Percentiles rank a stretch among this genome's conserved stretches.
phyloP scores from a whole-genome alignment of 2,329 filamentous ascomycete genomes.

The Ophiostoma piceae region DNA sequence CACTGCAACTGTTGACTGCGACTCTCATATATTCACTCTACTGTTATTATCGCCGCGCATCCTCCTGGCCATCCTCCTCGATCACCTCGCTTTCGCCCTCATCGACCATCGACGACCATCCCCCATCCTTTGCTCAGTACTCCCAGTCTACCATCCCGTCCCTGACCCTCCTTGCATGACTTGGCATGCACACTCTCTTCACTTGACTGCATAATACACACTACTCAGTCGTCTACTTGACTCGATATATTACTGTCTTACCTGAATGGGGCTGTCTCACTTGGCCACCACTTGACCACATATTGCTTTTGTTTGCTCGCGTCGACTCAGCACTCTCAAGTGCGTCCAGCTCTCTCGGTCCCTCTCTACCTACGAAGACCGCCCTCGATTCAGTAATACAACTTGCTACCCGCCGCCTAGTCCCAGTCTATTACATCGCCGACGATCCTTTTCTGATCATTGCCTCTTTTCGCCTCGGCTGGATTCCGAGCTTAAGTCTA shows the following conservation, averaged over 20 bases:
- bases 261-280: background rate
- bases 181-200: background rate
- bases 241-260: constrained; percentile 11
- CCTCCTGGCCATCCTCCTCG: background rate
- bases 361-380: background rate
- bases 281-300: background rate
- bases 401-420: background rate
- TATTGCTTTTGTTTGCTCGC: constrained; percentile 3
- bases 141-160: background rate
- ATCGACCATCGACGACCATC: background rate
- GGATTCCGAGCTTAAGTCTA: background rate
- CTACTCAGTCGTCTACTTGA: background rate
- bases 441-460: constrained; percentile 11
- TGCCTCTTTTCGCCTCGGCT: constrained; percentile 5
- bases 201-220: background rate
- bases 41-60: background rate
- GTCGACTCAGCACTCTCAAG: background rate
- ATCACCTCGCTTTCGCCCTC: too few species aligned
- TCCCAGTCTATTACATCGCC: background rate
- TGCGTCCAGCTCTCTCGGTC: background rate
- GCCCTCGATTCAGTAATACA: background rate
- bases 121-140: background rate
- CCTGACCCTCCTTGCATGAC: background rate
- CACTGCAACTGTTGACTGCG: too few species aligned
- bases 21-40: background rate